Evolutionary conservation across 768 basidiomycete species (phyloP).

Genomic region (Amanita rimosa): DNA sequence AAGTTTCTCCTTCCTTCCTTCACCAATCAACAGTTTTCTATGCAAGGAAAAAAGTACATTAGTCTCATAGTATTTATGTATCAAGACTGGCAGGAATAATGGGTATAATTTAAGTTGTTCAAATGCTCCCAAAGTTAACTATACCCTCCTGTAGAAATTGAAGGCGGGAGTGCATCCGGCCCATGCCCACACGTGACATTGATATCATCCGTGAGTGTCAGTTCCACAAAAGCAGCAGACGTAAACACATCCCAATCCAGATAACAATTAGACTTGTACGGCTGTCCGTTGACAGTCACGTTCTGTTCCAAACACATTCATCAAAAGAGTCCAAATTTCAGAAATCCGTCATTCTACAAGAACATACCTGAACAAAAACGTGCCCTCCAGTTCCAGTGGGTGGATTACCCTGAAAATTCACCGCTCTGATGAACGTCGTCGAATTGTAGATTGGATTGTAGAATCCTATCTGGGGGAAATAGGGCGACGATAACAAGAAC

Average conservation of each 20-base stretch:
- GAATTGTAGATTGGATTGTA: conserved; percentile 46
- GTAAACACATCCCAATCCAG: conserved; percentile 58
- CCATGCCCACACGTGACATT: conserved; percentile 39
- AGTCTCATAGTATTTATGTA: no score
- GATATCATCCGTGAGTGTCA: conserved; percentile 44
- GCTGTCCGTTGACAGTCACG: conserved; percentile 43
- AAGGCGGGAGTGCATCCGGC: conserved; percentile 39
- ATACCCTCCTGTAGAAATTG: conserved; percentile 55
- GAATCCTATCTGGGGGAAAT: conserved; percentile 50
- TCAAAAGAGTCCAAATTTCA: background rate
- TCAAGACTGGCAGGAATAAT: no score
- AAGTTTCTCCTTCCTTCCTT: no score
- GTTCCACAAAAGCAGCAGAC: conserved; percentile 37
- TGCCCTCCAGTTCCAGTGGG: conserved; percentile 36
- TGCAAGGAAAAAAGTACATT: no score
- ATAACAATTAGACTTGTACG: conserved; percentile 54
- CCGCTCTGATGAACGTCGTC: conserved; percentile 42
- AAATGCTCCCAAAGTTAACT: no score
- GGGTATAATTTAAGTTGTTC: no score
- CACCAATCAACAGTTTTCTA: no score
- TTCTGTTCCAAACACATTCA: conserved; percentile 24
- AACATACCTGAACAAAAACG: conserved; percentile 44
- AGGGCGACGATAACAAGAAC: conserved; percentile 48
- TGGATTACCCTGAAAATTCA: conserved; percentile 43
- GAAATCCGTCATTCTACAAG: conserved; percentile 1